Base-by-base conservation (phyloP, 2,329 filamentous ascomycete species). In the Byssothecium circinans region DNA sequence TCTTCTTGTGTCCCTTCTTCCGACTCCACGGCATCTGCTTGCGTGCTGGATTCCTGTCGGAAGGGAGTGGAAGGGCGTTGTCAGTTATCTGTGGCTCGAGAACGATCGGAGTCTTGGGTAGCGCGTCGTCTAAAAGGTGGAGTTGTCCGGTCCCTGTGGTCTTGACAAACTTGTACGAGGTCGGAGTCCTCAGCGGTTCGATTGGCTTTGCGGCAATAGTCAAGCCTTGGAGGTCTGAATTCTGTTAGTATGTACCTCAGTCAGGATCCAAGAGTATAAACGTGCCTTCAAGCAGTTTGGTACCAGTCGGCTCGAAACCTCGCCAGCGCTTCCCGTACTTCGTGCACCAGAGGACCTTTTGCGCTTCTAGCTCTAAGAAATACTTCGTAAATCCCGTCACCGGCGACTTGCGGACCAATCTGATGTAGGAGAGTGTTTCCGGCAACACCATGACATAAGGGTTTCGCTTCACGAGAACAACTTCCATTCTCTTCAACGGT, bases 381-480 rank as follows among this genome's bases (percentile, higher is more conserved):
- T 64, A 62, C 14, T 53, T 55, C 3, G 54, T 55, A n/a, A 45
- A 54, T 2, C 58, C 59, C 3, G 48, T 47, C 1, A 65, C 61
- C n/a, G 56, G 54, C 12, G 60, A 40, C n/a, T 49, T 32, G n/a
- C 55, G 57, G 18, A 61, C 50, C 4, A 46, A 40, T 10, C 54
- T 45, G 23, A 65, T 40, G n/a, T 61, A 44, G 5, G 49, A 51
- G 6, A 65, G 45, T 4, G 43, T 52, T 25, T 62, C 56, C 11
- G 46, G 51, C 15, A 59, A 44, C 1, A 65, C 53, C 42, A 57
- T 46, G 1, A 52, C 52, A 17, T 45, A 36, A 2, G 52, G 39
- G 17, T 19, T 54, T 15, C 56, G 49, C 43, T 64, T 65, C 11
- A 64, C 59, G 7, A 65, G 50, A 2, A 59, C 53, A 14, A 65